Conservation (phyloP, 208 protist genomes). For the Leishmania tarentolae region DNA sequence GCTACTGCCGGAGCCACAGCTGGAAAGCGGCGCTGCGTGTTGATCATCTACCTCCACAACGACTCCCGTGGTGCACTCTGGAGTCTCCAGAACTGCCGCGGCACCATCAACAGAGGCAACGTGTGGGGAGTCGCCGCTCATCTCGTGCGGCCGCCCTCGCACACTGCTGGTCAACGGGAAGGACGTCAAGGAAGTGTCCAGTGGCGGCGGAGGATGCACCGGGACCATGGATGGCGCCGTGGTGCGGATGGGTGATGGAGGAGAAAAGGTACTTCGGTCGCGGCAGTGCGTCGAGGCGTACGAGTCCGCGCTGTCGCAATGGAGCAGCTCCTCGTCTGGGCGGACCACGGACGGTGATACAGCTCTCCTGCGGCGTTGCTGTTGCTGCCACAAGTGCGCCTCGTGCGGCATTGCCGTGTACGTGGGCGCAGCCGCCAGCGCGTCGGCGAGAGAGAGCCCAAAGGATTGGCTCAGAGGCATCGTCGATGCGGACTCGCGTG, state of each 20-base stretch:
- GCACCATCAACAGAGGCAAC: not conserved
- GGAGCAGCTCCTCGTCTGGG: conserved; percentile 10
- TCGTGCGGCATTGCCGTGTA: conserved; percentile 15
- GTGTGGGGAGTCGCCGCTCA: not conserved
- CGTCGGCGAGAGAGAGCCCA: conserved; percentile 22
- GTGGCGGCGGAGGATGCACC: not conserved
- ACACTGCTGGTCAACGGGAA: not conserved
- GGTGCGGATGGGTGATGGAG: conserved; percentile 7
- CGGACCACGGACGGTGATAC: conserved; percentile 41
- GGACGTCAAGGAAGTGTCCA: not conserved
- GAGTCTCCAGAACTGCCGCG: not conserved
- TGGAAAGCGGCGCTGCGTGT: not conserved
- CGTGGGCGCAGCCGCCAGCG: conserved; percentile 12
- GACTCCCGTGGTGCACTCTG: not conserved
- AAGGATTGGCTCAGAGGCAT: conserved; percentile 9
- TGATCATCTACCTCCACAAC: conserved; percentile 11
- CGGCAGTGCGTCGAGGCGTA: not conserved
- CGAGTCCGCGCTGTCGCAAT: not conserved
- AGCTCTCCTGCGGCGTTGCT: conserved; percentile 25
- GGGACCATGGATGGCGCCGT: conserved; percentile 11
- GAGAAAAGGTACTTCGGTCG: conserved; percentile 3
- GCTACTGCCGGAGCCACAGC: not conserved
- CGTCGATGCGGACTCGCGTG: conserved; percentile 11
- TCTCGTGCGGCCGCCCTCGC: not conserved
- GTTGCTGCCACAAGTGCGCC: conserved; percentile 24